Evolutionary conservation across 2,329 filamentous ascomycete species (phyloP), one percentile per base, ranked within the genome.

Genomic region (Elsinoe batatas): DNA sequence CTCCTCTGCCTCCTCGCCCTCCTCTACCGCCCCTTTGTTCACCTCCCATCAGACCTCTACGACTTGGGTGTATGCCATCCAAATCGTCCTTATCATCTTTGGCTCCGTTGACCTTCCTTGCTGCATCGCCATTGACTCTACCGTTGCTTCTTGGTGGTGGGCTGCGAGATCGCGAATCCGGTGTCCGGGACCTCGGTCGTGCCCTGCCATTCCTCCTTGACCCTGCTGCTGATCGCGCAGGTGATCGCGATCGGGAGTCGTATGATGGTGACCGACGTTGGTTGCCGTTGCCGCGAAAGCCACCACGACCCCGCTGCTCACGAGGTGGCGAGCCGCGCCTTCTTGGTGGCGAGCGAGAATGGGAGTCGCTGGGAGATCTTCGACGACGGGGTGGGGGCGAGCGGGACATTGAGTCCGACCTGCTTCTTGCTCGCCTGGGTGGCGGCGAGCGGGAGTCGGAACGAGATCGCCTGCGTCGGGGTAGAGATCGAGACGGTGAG

Each of bases 11-110:
- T 6, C 58, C 59, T 32, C 58, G 57, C 26, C 57, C 46, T 10
- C 60, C 62, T 15, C 59, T 56, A 13, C 57, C 53, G 49, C 60
- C 54, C 22, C 60, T 59, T 54, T 51, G 57, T 7, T 56, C 61
- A 36, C 61, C 61, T 59, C 53, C 53, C 40, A 70, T 62, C 36
- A 69, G 53, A 3, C 64, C 66, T 56, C 68, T 62, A 13, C 68
- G 60, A 30, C 63, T 65, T 10, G 68, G 68, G 59, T 70, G 68
- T 42, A 70, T 69, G 36, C 65, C 61, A 36, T 63, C 65, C 49
- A 68, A 42, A 53, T 69, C 67, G 15, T 55, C 32, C 32, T 46
- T 54, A 20, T 46, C 55, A 13, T 35, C 51, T 20, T 46, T 35
- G 11, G 36, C 47, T 12, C 54, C 55, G 20, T 47, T 55, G 26